A percentile compares a stretch with the other conserved stretches of the same genome.
Conservation (phyloP, 2,329 filamentous ascomycete genomes). For the Ciborinia camelliae region DNA sequence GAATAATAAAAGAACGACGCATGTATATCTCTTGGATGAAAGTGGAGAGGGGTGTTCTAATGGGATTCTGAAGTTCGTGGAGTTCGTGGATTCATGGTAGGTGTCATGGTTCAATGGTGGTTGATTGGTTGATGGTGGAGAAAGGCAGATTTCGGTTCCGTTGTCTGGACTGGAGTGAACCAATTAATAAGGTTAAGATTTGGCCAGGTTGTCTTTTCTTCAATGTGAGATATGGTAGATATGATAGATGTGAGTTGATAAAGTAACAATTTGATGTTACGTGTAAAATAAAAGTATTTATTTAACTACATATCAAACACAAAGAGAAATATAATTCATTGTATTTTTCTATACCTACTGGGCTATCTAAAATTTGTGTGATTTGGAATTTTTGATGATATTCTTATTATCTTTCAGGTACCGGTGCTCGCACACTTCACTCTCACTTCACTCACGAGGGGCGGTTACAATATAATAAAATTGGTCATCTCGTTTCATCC, state of each 20-base stretch:
- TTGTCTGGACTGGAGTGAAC: neutral
- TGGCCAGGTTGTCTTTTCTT: slow-evolving; percentile 3
- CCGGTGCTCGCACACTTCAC: too few relatives aligned
- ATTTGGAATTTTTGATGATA: too few relatives aligned
- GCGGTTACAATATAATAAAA: too few relatives aligned
- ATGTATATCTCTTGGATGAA: slow-evolving; percentile 33
- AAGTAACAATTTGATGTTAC: neutral
- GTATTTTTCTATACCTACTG: neutral
- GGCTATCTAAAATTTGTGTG: too few relatives aligned
- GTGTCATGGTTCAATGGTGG: neutral
- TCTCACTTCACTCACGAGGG: too few relatives aligned
- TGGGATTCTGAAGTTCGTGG: neutral
- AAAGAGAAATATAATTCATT: neutral
- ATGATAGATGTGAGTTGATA: too few relatives aligned
- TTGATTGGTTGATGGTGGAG: neutral
- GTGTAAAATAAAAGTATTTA: neutral
- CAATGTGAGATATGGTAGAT: neutral
- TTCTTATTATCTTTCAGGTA: too few relatives aligned
- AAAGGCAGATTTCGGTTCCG: neutral
- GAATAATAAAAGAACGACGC: slow-evolving; percentile 30
- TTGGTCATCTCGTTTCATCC: too few relatives aligned
- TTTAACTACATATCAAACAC: too few relatives aligned
- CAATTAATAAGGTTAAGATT: neutral
- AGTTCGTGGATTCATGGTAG: neutral
- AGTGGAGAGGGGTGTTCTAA: neutral